Conservation (phyloP, 2,329 filamentous ascomycete species). For the Aspergillus brasiliensis region DNA sequence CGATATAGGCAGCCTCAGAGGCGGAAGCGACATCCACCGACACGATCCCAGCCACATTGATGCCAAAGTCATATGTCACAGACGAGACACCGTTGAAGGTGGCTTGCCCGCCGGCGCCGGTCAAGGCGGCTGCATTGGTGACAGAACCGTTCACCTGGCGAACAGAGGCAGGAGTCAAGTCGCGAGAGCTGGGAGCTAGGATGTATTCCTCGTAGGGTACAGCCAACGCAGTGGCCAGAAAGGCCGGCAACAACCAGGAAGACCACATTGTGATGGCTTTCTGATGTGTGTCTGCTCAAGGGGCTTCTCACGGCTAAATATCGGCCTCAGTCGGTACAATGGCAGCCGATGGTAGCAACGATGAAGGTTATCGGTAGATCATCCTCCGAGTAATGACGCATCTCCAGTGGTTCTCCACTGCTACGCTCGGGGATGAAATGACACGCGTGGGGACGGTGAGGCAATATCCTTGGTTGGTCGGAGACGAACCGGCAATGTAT, state of each 20-base stretch:
- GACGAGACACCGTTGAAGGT: constrained; percentile 31
- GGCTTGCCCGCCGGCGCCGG: neutral
- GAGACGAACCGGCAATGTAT: neutral
- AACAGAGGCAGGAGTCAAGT: constrained; percentile 27
- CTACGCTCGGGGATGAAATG: neutral
- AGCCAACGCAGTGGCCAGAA: constrained; percentile 11
- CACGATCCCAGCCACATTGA: constrained; percentile 44
- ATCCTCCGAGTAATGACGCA: neutral
- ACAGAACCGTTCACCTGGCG: constrained; percentile 35
- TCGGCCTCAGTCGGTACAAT: neutral
- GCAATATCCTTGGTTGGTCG: neutral
- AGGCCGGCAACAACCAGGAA: constrained; percentile 9
- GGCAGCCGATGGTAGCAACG: neutral
- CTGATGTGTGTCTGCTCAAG: neutral
- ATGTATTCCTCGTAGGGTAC: constrained; percentile 39
- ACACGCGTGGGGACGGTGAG: neutral
- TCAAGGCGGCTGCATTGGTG: constrained; percentile 23
- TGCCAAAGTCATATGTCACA: constrained; percentile 43
- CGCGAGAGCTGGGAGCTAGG: constrained; percentile 33
- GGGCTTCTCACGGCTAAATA: neutral
- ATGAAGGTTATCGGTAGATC: neutral
- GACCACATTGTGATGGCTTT: neutral
- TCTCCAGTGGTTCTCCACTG: neutral
- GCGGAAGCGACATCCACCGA: constrained; percentile 32
- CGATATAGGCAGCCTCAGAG: constrained; percentile 35